These are phyloP conservation scores for Fusarium albosuccineum DNA, from an alignment of 2,329 filamentous ascomycete species.

Conservation along the genomic window DNA sequence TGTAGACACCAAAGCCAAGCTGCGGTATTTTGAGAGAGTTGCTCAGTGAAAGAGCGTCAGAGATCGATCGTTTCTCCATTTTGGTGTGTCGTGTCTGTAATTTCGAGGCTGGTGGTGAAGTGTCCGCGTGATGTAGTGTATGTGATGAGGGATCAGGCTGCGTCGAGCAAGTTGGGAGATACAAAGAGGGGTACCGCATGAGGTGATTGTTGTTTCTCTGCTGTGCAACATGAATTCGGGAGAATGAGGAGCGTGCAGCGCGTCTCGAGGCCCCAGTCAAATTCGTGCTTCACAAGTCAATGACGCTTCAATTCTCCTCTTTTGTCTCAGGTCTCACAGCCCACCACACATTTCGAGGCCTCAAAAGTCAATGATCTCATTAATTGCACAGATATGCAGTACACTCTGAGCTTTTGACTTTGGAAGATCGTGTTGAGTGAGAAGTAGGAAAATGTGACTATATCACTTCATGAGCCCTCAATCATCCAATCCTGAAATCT, in stretches of 20 bases:
- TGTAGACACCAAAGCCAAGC: constrained; percentile 79
- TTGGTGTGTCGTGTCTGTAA: neutral
- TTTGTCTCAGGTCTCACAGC: neutral
- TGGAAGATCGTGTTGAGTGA: too few species aligned
- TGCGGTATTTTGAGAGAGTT: constrained; percentile 64
- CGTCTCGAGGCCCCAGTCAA: constrained; percentile 29
- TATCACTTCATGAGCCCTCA: too few species aligned
- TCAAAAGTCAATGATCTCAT: constrained; percentile 27
- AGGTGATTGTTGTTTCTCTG: neutral
- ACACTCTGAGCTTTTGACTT: too few species aligned
- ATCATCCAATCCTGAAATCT: too few species aligned
- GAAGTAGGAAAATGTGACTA: too few species aligned
- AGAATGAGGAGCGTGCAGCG: neutral
- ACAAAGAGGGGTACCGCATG: constrained; percentile 25
- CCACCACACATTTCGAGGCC: neutral
- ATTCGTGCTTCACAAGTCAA: constrained; percentile 18
- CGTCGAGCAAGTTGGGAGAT: neutral
- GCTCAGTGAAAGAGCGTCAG: constrained; percentile 40
- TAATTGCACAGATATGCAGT: neutral
- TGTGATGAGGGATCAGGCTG: neutral
- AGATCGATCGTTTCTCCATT: constrained; percentile 31
- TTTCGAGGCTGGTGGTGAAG: neutral
- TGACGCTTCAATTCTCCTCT: constrained; percentile 29
- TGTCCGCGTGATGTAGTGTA: neutral
- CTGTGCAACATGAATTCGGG: neutral